Evolutionary conservation across 345 rosid species (phyloP).

Genomic region (Murraya koenigii): DNA sequence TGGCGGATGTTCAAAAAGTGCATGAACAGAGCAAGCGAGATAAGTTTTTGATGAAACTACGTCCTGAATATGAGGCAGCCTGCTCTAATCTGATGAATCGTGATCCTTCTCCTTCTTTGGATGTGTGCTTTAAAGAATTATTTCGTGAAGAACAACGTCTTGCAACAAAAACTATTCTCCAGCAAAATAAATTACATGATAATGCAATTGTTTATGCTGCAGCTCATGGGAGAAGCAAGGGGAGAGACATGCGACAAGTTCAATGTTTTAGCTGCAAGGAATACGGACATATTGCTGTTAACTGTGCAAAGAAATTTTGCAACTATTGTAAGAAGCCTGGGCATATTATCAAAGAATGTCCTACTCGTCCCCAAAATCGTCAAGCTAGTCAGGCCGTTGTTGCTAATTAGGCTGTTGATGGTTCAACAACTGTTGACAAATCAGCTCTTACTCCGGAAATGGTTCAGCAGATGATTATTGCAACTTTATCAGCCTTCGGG

Average conservation of each 20-base stretch:
- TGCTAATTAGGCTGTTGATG: no score
- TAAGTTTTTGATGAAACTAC: conserved; percentile 22
- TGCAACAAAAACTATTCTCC: background rate
- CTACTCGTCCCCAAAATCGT: background rate
- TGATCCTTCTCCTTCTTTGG: background rate
- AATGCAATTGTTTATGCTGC: background rate
- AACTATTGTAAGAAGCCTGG: background rate
- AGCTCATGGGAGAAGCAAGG: background rate
- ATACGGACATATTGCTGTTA: background rate
- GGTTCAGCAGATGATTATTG: conserved; percentile 11
- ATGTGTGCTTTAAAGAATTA: conserved; percentile 5
- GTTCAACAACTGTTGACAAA: no score
- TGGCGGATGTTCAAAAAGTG: background rate
- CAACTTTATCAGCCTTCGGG: background rate
- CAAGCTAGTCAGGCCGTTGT: background rate
- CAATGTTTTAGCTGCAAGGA: conserved; percentile 1
- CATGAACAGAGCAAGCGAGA: conserved; percentile 13
- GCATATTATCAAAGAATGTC: conserved; percentile 13
- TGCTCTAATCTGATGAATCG: background rate
- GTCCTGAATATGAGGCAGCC: background rate
- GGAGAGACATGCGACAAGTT: background rate
- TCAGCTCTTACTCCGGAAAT: background rate
- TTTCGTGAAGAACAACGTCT: background rate
- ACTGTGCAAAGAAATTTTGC: background rate
- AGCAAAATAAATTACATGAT: no score